A percentile compares a stretch with the other conserved stretches of the same genome.
phyloP scores from a whole-genome alignment of 108 stramenopile genomes.

The Cyclostephanos tholiformis region DNA sequence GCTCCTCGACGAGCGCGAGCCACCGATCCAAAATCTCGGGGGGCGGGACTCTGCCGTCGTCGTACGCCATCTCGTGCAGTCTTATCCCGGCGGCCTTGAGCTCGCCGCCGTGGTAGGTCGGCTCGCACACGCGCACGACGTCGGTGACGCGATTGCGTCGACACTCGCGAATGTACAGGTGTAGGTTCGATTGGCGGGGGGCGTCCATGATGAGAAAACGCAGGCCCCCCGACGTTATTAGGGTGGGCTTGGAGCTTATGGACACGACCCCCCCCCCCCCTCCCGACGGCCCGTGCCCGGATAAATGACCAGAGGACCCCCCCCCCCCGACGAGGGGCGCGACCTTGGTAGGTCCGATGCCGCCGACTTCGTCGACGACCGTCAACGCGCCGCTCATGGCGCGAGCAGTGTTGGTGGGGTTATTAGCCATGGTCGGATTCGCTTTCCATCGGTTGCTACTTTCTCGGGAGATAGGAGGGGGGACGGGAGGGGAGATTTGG shows the following conservation, averaged over 20 bases:
- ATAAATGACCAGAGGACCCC: no score
- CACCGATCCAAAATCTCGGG: conserved; percentile 83
- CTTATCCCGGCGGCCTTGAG: conserved; percentile 84
- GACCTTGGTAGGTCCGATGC: background rate
- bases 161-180: conserved; percentile 92
- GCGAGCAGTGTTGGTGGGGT: conserved; percentile 1
- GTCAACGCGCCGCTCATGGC: conserved; percentile 6
- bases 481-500: conserved; percentile 3
- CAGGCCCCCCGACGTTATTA: conserved; percentile 60
- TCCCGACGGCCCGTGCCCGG: background rate
- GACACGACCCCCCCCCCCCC: conserved; percentile 15
- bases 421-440: conserved; percentile 41
- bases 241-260: conserved; percentile 71
- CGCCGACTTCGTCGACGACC: background rate
- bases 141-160: conserved; percentile 90
- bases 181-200: conserved; percentile 92
- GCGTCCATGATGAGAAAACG: conserved; percentile 98
- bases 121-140: conserved; percentile 93
- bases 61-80: conserved; percentile 94
- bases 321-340: background rate
- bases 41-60: conserved; percentile 91
- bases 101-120: conserved; percentile 83
- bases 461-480: background rate
- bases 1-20: conserved; percentile 85
- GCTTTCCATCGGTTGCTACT: conserved; percentile 28